Evolutionary conservation across 1,139 yeast species (phyloP).

Genomic region (Pichia sp.): DNA sequence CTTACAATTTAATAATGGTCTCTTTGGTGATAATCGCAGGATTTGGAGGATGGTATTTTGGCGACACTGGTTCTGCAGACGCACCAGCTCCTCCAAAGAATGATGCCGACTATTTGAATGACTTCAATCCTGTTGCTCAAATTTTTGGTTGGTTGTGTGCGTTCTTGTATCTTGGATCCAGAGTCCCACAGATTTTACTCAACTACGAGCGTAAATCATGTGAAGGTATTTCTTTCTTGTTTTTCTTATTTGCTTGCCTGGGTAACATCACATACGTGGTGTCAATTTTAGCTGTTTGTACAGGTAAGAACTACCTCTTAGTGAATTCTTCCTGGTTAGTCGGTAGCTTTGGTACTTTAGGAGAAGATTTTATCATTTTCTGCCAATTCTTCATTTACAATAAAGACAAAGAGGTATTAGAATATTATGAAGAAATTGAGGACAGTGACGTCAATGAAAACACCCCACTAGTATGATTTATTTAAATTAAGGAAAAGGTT

Average conservation of each 20-base stretch:
- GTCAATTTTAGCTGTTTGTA: slow-evolving; percentile 70
- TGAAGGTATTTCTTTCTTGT: slow-evolving; percentile 87
- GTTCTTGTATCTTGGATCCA: slow-evolving; percentile 70
- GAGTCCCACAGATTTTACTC: slow-evolving; percentile 81
- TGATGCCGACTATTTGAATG: slow-evolving; percentile 30
- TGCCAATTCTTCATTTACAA: slow-evolving; percentile 80
- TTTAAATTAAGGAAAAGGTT: too few relatives aligned
- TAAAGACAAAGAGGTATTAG: slow-evolving; percentile 9
- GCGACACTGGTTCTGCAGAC: slow-evolving; percentile 9
- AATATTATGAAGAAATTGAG: slow-evolving; percentile 12
- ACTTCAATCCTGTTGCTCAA: slow-evolving; percentile 74
- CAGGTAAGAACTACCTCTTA: slow-evolving; percentile 58
- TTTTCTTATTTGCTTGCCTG: slow-evolving; percentile 85
- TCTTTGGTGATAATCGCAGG: slow-evolving; percentile 67
- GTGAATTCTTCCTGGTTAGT: slow-evolving; percentile 90
- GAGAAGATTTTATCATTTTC: slow-evolving; percentile 77
- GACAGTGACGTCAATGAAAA: slow-evolving; percentile 6
- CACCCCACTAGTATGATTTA: too few relatives aligned
- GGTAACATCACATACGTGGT: slow-evolving; percentile 88
- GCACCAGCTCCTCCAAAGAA: slow-evolving; percentile 24
- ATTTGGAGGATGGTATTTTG: slow-evolving; percentile 74
- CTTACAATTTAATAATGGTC: slow-evolving; percentile 59
- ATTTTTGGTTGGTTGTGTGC: slow-evolving; percentile 92
- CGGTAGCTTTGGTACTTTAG: slow-evolving; percentile 84
- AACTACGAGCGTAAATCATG: slow-evolving; percentile 82